Conservation (phyloP, 352 stramenopile genomes). For the Globisporangium spiculum region DNA sequence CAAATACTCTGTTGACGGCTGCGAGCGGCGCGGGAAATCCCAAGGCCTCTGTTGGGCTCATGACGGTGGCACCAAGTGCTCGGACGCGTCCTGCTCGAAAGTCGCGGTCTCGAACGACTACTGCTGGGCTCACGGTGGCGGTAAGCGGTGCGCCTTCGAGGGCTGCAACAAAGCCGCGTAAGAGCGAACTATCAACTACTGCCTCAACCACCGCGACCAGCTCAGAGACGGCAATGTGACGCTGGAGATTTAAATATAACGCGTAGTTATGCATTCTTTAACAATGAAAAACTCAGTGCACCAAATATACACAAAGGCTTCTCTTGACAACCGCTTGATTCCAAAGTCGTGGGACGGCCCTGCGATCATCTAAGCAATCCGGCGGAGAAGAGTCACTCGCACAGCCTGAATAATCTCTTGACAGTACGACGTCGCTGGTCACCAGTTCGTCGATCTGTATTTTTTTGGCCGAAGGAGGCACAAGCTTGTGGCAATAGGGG, state of each 20-base stretch:
- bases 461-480: too few species aligned
- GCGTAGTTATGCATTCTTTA: too few species aligned
- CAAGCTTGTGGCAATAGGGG: too few species aligned
- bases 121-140: constrained; percentile 23
- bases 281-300: too few species aligned
- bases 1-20: constrained; percentile 39
- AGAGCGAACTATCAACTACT: constrained; percentile 40
- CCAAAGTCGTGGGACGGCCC: too few species aligned
- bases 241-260: neutral
- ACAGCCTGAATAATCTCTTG: too few species aligned
- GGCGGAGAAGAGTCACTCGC: too few species aligned
- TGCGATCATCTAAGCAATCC: too few species aligned
- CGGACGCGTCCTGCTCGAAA: constrained; percentile 24
- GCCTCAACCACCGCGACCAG: constrained; percentile 41
- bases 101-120: constrained; percentile 17
- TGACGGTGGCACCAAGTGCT: constrained; percentile 39
- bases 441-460: too few species aligned
- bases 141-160: constrained; percentile 29
- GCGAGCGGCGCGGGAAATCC: constrained; percentile 34
- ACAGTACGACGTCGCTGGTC: too few species aligned
- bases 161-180: constrained; percentile 39
- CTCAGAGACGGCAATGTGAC: constrained; percentile 13
- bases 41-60: constrained; percentile 46
- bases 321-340: too few species aligned
- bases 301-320: too few species aligned